These are phyloP conservation scores for Aspergillus flavus DNA, from an alignment of 2,329 filamentous ascomycete genomes.

Conservation along the genomic window DNA sequence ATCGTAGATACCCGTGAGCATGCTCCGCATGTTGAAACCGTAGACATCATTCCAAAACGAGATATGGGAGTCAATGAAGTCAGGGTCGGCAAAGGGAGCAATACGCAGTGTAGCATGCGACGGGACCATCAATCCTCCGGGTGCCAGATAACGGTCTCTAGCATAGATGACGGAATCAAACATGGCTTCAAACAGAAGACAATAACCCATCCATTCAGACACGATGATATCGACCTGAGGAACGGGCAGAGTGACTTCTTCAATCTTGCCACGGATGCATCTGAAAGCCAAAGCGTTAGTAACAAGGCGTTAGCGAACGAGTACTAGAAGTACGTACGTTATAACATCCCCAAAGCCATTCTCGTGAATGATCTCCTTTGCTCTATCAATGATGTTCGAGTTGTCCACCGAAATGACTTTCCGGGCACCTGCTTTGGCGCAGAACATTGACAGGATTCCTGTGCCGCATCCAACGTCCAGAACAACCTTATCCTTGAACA, in stretches of 20 bases:
- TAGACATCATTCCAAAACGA: slow-evolving; percentile 91
- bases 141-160: slow-evolving; percentile 79
- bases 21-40: slow-evolving; percentile 90
- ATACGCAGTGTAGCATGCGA: slow-evolving; percentile 82
- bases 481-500: slow-evolving; percentile 84
- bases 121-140: slow-evolving; percentile 81
- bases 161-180: slow-evolving; percentile 88
- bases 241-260: slow-evolving; percentile 79
- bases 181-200: slow-evolving; percentile 92
- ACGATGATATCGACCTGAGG: slow-evolving; percentile 89
- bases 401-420: slow-evolving; percentile 91
- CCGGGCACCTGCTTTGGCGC: slow-evolving; percentile 82
- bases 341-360: slow-evolving; percentile 76
- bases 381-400: slow-evolving; percentile 85
- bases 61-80: slow-evolving; percentile 76
- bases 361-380: slow-evolving; percentile 78
- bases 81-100: slow-evolving; percentile 75
- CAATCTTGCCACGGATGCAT: slow-evolving; percentile 81
- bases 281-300: slow-evolving; percentile 29
- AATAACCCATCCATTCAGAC: slow-evolving; percentile 98
- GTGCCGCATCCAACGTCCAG: slow-evolving; percentile 87
- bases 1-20: slow-evolving; percentile 80
- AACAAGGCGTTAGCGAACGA: not conserved
- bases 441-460: slow-evolving; percentile 92
- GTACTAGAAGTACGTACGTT: slow-evolving; percentile 48